These are phyloP conservation scores for Candida parachauliodes DNA, from an alignment of 805 yeast genomes.

Conservation along the genomic window DNA sequence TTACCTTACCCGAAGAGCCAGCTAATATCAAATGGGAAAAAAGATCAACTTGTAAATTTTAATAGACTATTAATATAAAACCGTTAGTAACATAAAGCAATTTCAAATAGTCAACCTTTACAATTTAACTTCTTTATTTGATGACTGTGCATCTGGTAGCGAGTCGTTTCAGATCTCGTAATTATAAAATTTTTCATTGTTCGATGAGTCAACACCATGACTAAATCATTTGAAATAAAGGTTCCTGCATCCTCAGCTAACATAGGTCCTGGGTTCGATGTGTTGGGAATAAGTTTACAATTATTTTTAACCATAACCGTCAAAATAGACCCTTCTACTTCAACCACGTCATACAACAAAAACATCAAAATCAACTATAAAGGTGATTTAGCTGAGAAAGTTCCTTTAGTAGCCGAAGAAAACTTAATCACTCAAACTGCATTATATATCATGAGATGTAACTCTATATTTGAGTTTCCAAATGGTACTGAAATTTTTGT, in stretches of 20 bases:
- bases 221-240: conserved; percentile 46
- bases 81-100: not conserved
- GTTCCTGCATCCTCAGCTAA: conserved; percentile 98
- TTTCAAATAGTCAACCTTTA: no score
- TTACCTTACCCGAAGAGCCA: conserved; percentile 81
- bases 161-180: no score
- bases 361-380: conserved; percentile 69
- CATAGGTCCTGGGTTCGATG: conserved; percentile 98
- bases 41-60: conserved; percentile 44
- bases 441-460: conserved; percentile 82
- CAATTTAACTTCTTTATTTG: no score
- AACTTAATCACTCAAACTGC: conserved; percentile 93
- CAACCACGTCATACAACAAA: conserved; percentile 55
- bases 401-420: conserved; percentile 72
- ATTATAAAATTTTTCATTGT: conserved; percentile 2
- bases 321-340: conserved; percentile 48
- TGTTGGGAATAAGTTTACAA: conserved; percentile 84
- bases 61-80: conserved; percentile 2
- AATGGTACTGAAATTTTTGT: conserved; percentile 78
- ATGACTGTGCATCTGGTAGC: no score
- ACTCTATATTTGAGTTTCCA: conserved; percentile 74
- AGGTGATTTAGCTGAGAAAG: conserved; percentile 77
- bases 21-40: conserved; percentile 70
- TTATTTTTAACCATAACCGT: conserved; percentile 71
- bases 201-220: not conserved